Evolutionary conservation across 148 eudicot species (phyloP).

Genomic region (Amaranthus palmeri): DNA sequence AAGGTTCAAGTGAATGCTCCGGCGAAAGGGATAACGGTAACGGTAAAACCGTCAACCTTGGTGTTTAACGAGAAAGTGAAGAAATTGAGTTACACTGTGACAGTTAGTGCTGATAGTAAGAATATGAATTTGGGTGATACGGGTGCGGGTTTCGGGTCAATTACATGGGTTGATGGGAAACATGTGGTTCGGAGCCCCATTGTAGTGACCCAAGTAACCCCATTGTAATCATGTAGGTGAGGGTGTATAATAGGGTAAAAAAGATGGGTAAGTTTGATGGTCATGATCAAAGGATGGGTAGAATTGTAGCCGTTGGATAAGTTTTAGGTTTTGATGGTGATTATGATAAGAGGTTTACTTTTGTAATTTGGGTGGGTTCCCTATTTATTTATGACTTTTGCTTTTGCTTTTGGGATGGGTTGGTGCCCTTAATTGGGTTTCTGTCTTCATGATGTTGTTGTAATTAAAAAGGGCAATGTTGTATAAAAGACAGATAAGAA

Average conservation of each 20-base stretch:
- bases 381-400: background rate
- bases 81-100: slow-evolving; percentile 51
- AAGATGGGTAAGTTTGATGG: background rate
- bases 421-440: background rate
- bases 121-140: slow-evolving; percentile 56
- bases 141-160: slow-evolving; percentile 73
- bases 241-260: slow-evolving; percentile 10
- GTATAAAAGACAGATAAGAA: slow-evolving; percentile 22
- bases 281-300: slow-evolving; percentile 1
- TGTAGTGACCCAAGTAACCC: slow-evolving; percentile 67
- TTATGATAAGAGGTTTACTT: background rate
- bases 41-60: slow-evolving; percentile 54
- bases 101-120: slow-evolving; percentile 49
- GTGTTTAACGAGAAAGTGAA: slow-evolving; percentile 55
- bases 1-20: slow-evolving; percentile 47
- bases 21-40: slow-evolving; percentile 49
- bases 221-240: slow-evolving; percentile 35
- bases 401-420: background rate
- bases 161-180: slow-evolving; percentile 78
- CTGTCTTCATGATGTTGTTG: slow-evolving; percentile 24
- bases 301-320: background rate
- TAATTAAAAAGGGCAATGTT: slow-evolving; percentile 30
- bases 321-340: slow-evolving; percentile 3
- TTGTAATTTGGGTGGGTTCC: background rate
- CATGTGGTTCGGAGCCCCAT: slow-evolving; percentile 94